Conservation (phyloP, 2,329 filamentous ascomycete species). For the Drechslera avenae region DNA sequence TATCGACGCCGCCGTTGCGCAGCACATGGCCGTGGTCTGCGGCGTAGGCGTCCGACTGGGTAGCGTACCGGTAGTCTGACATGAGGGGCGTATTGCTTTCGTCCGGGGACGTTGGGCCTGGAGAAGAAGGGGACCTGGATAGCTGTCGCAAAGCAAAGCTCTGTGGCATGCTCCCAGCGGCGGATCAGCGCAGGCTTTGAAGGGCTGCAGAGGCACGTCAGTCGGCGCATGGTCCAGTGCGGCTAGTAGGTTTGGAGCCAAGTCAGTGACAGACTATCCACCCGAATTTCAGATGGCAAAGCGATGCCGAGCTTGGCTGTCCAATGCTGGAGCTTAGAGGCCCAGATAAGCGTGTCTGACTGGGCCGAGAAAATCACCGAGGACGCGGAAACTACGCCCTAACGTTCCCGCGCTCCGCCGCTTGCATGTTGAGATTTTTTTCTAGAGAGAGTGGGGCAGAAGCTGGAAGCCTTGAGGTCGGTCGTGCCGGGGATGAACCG, state of each 20-base stretch:
- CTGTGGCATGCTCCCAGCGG: conserved; percentile 15
- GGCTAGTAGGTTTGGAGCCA: conserved; percentile 29
- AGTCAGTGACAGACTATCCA: conserved; percentile 19
- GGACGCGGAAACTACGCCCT: conserved; percentile 8
- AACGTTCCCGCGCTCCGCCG: conserved; percentile 11
- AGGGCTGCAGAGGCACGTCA: conserved; percentile 36
- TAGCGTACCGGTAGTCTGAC: conserved; percentile 36
- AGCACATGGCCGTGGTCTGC: conserved; percentile 39
- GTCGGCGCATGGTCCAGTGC: conserved; percentile 28
- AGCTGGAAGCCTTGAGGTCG: conserved; percentile 1
- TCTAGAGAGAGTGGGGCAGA: conserved; percentile 22
- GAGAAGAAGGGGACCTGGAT: conserved; percentile 10
- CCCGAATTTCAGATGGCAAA: conserved; percentile 27
- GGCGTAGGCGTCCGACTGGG: conserved; percentile 42
- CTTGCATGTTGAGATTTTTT: conserved; percentile 17
- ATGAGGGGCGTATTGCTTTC: conserved; percentile 22
- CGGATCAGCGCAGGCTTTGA: conserved; percentile 35
- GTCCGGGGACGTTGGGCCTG: conserved; percentile 18
- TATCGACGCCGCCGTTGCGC: conserved; percentile 25
- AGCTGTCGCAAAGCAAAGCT: conserved; percentile 26
- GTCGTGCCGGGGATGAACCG: conserved; percentile 6
- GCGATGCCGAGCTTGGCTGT: conserved; percentile 26
- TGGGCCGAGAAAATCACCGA: conserved; percentile 26
- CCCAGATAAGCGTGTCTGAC: conserved; percentile 18
- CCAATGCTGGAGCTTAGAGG: conserved; percentile 12